Conservation (phyloP, 2,329 filamentous ascomycete species). For the Chaetomium sp. region DNA sequence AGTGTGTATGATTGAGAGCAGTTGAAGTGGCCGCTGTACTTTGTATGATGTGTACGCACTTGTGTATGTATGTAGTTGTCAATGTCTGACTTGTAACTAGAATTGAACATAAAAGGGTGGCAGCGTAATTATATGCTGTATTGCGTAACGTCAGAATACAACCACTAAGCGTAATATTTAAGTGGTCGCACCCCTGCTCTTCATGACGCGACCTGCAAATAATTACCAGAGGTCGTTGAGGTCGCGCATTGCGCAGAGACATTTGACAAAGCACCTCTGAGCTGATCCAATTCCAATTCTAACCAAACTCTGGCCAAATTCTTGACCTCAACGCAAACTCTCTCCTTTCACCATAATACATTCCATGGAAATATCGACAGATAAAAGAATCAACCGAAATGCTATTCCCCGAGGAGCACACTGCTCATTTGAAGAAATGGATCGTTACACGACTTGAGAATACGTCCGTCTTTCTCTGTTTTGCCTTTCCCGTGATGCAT, state of each 20-base stretch:
- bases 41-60: slow-evolving; percentile 15
- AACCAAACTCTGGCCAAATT: neutral
- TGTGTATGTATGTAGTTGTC: slow-evolving; percentile 5
- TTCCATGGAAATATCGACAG: slow-evolving; percentile 13
- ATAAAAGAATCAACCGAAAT: slow-evolving; percentile 43
- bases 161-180: neutral
- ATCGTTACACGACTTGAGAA: slow-evolving; percentile 76
- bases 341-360: neutral
- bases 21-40: slow-evolving; percentile 5
- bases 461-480: slow-evolving; percentile 55
- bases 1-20: slow-evolving; percentile 16
- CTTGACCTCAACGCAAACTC: neutral
- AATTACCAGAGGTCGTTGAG: neutral
- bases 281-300: too few species aligned
- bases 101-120: neutral
- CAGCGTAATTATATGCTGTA: neutral
- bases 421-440: slow-evolving; percentile 70
- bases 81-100: neutral
- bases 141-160: neutral
- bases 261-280: neutral
- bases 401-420: slow-evolving; percentile 65
- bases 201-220: slow-evolving; percentile 5
- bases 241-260: neutral
- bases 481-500: slow-evolving; percentile 1
- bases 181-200: neutral